Conservation (phyloP, 805 yeast species). For the Priceomyces melissophilus region DNA sequence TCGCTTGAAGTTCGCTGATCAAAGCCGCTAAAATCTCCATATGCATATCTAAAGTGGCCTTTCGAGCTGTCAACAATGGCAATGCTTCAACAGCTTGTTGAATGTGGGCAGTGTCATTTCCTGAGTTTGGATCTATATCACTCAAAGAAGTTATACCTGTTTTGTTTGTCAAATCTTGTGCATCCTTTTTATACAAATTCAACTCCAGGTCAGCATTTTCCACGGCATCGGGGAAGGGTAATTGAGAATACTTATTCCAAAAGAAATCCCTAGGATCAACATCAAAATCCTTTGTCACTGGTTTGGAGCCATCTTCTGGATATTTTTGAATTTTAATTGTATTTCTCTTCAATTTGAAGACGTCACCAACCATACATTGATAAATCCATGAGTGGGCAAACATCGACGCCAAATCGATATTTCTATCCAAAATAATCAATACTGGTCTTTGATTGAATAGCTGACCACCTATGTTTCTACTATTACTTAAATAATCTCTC, state of each 20-base stretch:
- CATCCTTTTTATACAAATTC: conserved; percentile 78
- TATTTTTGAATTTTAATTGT: conserved; percentile 61
- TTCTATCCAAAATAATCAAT: conserved; percentile 79
- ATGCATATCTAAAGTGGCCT: conserved; percentile 88
- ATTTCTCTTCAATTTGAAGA: conserved; percentile 76
- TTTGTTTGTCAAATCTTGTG: conserved; percentile 75
- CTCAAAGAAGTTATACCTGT: conserved; percentile 70
- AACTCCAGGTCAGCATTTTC: conserved; percentile 89
- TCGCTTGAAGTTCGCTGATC: conserved; percentile 78
- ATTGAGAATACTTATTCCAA: conserved; percentile 78
- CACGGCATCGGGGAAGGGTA: conserved; percentile 98
- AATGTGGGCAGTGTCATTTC: conserved; percentile 61
- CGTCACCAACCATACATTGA: conserved; percentile 94
- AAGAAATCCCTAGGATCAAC: conserved; percentile 91
- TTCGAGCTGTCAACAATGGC: conserved; percentile 88
- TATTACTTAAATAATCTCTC: conserved; percentile 80
- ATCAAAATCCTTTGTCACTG: conserved; percentile 63
- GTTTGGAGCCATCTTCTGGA: conserved; percentile 23
- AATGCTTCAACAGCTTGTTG: conserved; percentile 87
- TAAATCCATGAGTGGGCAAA: conserved; percentile 97
- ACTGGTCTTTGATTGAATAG: conserved; percentile 60
- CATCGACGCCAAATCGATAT: conserved; percentile 89
- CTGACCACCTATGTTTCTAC: conserved; percentile 29
- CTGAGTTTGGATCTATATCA: conserved; percentile 60
- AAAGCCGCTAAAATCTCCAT: conserved; percentile 90